Evolutionary conservation across 1,284 basidiomycete genomes (phyloP).

Genomic region (Irpex sp.): DNA sequence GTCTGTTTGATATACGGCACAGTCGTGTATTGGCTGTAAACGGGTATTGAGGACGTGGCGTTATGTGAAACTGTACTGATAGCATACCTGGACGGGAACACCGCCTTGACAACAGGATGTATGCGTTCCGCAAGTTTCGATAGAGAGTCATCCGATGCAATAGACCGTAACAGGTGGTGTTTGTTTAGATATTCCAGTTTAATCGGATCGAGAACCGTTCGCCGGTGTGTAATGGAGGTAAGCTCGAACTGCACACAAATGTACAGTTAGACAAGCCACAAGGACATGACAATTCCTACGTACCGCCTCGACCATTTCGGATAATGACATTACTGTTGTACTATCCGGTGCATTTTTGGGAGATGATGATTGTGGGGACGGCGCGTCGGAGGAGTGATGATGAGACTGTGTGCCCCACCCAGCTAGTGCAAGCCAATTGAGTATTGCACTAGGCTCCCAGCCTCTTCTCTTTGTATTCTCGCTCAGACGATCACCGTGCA

Average conservation of each 20-base stretch:
- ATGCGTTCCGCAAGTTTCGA: slow-evolving; percentile 45
- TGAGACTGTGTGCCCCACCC: slow-evolving; percentile 79
- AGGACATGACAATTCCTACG: slow-evolving; percentile 7
- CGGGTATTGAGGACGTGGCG: not conserved
- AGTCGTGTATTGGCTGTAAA: slow-evolving; percentile 42
- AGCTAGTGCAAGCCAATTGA: slow-evolving; percentile 92
- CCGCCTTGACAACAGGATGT: slow-evolving; percentile 43
- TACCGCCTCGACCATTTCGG: slow-evolving; percentile 64
- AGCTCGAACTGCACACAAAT: slow-evolving; percentile 59
- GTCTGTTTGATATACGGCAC: slow-evolving; percentile 56
- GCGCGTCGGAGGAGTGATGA: slow-evolving; percentile 12
- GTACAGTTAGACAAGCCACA: not conserved
- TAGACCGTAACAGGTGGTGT: slow-evolving; percentile 58
- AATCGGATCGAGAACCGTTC: slow-evolving; percentile 64
- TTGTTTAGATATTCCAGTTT: slow-evolving; percentile 81
- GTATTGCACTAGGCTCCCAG: slow-evolving; percentile 86
- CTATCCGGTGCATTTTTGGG: slow-evolving; percentile 53
- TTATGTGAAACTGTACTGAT: slow-evolving; percentile 13
- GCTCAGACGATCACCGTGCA: not conserved
- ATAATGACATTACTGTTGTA: slow-evolving; percentile 60
- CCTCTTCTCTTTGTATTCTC: slow-evolving; percentile 51
- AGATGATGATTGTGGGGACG: slow-evolving; percentile 12
- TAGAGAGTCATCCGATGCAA: slow-evolving; percentile 42
- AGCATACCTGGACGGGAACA: slow-evolving; percentile 39
- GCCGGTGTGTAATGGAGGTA: slow-evolving; percentile 67